Base-by-base conservation (phyloP, 2,329 filamentous ascomycete genomes). In the Xylaria sp. region DNA sequence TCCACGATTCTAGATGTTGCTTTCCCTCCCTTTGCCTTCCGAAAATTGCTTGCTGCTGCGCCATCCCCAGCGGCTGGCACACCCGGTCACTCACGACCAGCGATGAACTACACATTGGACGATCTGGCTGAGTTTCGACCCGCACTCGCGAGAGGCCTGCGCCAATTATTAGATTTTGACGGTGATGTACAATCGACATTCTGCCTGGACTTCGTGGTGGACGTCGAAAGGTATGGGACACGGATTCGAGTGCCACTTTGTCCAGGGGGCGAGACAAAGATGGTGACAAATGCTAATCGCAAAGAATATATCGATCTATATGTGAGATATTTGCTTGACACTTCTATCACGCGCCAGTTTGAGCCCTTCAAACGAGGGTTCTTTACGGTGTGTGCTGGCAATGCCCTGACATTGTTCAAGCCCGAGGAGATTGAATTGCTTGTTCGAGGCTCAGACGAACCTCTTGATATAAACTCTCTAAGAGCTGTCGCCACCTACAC, bases 321-420 rank as follows among this genome's bases (percentile, higher is more conserved):
- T 72, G 85, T 96, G 9, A 86, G 88, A 38, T 90, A 94, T 73
- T 75, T 94, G 9, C 85, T 97, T 10, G 92, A 97, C 70, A 87
- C 83, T 6, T 85, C 91, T 0, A 90, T 97, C 1, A 80, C 85
- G 38, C 85, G 91, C 40, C 93, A 97, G 72, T 97, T 96, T 67
- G 92, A 96, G 73, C 93, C 93, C 0, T 97, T 97, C 81, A 95
- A 95, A 73, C 87, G 93, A 56, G 93, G 93, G 0, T 97, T 97
- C 76, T 97, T 92, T 74, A 96, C 91, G 0, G 92, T 97, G 27
- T 96, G 92, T 72, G 91, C 90, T 35, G 92, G 93, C 35, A 96
- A 95, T 72, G 93, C 93, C 0, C 81, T 97, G 35, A 92, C 90
- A 1, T 83, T 97, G 1, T 97, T 97, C 75, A 86, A 91, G 15